phyloP scores from a whole-genome alignment of 352 stramenopile genomes.

The Poterioochromonas sp. region DNA sequence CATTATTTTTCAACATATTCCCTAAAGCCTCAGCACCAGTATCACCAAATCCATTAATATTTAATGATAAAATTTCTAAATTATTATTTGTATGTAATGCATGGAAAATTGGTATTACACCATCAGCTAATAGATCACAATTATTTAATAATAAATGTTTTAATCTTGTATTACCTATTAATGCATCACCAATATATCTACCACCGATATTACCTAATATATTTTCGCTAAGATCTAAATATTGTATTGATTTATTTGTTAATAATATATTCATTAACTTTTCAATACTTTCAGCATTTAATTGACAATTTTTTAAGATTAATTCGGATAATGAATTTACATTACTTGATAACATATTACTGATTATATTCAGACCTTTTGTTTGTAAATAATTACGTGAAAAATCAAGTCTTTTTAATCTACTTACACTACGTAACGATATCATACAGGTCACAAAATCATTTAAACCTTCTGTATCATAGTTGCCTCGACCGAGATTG shows the following conservation, averaged over 20 bases:
- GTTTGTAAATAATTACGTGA: not conserved
- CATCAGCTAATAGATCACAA: not conserved
- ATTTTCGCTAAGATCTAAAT: not conserved
- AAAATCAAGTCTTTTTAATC: not conserved
- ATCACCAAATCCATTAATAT: conserved; percentile 6
- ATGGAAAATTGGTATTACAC: not conserved
- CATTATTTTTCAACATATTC: not conserved
- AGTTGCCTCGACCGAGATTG: not conserved
- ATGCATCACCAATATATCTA: not conserved
- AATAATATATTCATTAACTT: not conserved
- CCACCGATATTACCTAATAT: not conserved
- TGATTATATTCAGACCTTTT: not conserved
- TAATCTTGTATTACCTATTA: not conserved
- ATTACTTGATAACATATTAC: not conserved
- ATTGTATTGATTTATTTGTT: not conserved
- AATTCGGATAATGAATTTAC: not conserved
- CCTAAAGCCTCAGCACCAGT: not conserved
- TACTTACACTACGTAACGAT: not conserved
- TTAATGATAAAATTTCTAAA: conserved; percentile 8
- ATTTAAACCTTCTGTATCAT: conserved; percentile 2
- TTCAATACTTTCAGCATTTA: not conserved
- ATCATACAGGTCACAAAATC: not conserved
- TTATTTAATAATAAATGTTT: not conserved
- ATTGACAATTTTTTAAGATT: not conserved
- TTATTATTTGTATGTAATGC: not conserved